These are phyloP conservation scores for Monilinia laxa DNA, from an alignment of 2,329 filamentous ascomycete genomes.

Conservation along the genomic window DNA sequence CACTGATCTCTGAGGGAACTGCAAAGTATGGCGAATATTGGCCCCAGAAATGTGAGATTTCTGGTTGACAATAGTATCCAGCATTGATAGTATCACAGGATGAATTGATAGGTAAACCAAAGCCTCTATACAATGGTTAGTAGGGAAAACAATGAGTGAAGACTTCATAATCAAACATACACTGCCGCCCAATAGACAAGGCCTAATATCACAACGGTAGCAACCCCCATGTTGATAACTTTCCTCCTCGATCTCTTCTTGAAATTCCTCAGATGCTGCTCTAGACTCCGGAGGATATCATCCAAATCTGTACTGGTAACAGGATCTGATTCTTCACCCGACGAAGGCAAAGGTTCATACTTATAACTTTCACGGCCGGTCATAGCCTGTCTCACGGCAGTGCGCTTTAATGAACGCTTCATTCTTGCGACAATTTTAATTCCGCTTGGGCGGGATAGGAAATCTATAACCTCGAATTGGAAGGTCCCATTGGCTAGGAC, in stretches of 20 bases:
- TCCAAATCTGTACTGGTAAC: slow-evolving; percentile 23
- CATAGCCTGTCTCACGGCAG: slow-evolving; percentile 1
- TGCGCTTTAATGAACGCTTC: slow-evolving; percentile 24
- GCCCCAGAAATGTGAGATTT: slow-evolving; percentile 60
- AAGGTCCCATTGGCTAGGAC: slow-evolving; percentile 1
- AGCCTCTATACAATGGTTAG: slow-evolving; percentile 28
- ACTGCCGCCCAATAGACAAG: slow-evolving; percentile 32
- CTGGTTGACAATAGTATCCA: slow-evolving; percentile 39
- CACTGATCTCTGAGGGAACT: slow-evolving; percentile 65
- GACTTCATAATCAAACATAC: slow-evolving; percentile 26
- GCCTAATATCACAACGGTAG: slow-evolving; percentile 29
- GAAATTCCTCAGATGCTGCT: slow-evolving; percentile 30
- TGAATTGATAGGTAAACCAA: slow-evolving; percentile 22
- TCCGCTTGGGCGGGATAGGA: neutral
- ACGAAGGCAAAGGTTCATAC: slow-evolving; percentile 30
- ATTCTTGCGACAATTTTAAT: slow-evolving; percentile 21
- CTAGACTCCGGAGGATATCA: slow-evolving; percentile 24
- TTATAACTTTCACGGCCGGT: slow-evolving; percentile 25
- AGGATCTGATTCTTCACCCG: slow-evolving; percentile 14
- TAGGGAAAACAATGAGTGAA: neutral
- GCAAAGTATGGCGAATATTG: slow-evolving; percentile 86
- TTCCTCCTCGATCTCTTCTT: slow-evolving; percentile 29
- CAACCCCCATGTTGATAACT: slow-evolving; percentile 26
- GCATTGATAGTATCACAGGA: slow-evolving; percentile 37
- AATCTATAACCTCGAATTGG: neutral